These are phyloP conservation scores for Neolentinus lepideus DNA, from an alignment of 1,284 basidiomycete species.

Conservation along the genomic window DNA sequence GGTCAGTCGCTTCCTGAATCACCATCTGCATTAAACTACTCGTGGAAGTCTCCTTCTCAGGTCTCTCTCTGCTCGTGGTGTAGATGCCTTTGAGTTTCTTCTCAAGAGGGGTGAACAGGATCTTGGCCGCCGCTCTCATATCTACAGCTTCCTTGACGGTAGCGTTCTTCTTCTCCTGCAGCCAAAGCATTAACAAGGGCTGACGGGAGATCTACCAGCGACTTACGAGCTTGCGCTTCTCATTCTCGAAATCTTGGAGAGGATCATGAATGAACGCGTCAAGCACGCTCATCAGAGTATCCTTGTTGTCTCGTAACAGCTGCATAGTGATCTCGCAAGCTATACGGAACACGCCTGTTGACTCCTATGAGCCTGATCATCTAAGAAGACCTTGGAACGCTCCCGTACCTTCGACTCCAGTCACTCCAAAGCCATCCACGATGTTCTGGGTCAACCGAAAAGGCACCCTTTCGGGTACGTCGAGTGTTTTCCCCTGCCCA, in stretches of 20 bases:
- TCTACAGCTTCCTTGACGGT: constrained; percentile 42
- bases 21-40: constrained; percentile 86
- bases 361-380: neutral
- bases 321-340: constrained; percentile 91
- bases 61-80: constrained; percentile 42
- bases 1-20: constrained; percentile 81
- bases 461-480: constrained; percentile 90
- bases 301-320: constrained; percentile 86
- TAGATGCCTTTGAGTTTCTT: constrained; percentile 80
- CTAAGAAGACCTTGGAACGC: neutral
- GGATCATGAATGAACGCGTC: constrained; percentile 99
- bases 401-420: constrained; percentile 78
- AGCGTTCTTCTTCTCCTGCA: constrained; percentile 20
- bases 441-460: constrained; percentile 96
- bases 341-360: constrained; percentile 81
- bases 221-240: constrained; percentile 52
- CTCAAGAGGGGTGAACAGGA: constrained; percentile 73
- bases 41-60: constrained; percentile 66
- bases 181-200: constrained; percentile 14
- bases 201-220: constrained; percentile 3
- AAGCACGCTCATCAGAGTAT: constrained; percentile 92
- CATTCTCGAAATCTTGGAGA: constrained; percentile 91
- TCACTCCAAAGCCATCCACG: constrained; percentile 90
- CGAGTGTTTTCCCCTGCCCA: constrained; percentile 77
- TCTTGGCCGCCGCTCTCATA: constrained; percentile 60